A percentile compares a stretch with the other conserved stretches of the same genome.
Evolutionary conservation across 2,329 filamentous ascomycete species (phyloP).

Genomic region (Calonectria hongkongensis): DNA sequence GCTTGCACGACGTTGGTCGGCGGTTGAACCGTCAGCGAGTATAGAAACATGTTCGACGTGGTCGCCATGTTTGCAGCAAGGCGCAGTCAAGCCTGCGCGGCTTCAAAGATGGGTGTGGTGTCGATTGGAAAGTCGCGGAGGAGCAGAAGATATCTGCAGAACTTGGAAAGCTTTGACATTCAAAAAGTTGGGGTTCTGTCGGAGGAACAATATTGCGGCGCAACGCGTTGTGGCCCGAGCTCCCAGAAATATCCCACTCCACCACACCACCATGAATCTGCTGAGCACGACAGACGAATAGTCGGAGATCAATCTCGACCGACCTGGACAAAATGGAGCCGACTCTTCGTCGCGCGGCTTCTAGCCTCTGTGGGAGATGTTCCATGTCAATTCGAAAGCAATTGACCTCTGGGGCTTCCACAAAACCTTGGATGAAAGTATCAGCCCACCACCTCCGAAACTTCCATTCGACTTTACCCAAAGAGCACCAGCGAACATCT

Average conservation of each 20-base stretch:
- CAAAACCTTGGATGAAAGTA: constrained; percentile 53
- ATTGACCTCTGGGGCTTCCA: constrained; percentile 48
- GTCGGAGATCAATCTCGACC: constrained; percentile 34
- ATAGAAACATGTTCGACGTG: constrained; percentile 98
- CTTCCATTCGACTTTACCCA: constrained; percentile 54
- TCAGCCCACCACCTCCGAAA: constrained; percentile 56
- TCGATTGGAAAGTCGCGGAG: constrained; percentile 54
- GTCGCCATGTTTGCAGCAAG: constrained; percentile 85
- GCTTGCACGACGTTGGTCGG: constrained; percentile 93
- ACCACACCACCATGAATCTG: constrained; percentile 45
- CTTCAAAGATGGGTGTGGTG: constrained; percentile 56
- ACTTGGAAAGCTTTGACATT: constrained; percentile 55
- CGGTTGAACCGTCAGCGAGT: constrained; percentile 95
- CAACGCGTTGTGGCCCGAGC: constrained; percentile 55
- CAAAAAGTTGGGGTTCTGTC: constrained; percentile 57
- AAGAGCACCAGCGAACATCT: constrained; percentile 49
- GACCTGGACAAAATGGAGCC: constrained; percentile 61
- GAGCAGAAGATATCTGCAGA: constrained; percentile 48
- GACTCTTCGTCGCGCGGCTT: constrained; percentile 62
- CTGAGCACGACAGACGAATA: constrained; percentile 42
- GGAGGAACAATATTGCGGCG: constrained; percentile 62
- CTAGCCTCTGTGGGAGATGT: constrained; percentile 64
- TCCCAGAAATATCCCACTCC: constrained; percentile 56
- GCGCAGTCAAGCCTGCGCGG: constrained; percentile 72
- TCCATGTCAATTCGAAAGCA: constrained; percentile 60